These are phyloP conservation scores for Magnolia kwangsiensis DNA, from an alignment of 164 flowering plant species.

Conservation along the genomic window DNA sequence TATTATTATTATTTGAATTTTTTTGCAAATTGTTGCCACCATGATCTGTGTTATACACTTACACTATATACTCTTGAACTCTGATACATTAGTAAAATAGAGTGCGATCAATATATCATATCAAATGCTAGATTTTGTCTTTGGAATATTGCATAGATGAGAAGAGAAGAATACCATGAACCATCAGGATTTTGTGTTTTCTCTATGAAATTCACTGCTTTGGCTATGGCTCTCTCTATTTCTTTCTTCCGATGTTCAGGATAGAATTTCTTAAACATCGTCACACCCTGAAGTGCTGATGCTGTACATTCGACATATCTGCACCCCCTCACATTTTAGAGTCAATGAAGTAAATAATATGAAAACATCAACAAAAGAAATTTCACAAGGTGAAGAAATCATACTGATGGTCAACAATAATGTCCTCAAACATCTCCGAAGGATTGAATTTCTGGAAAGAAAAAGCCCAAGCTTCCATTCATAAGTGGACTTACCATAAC, in stretches of 20 bases:
- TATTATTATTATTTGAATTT: too few species aligned
- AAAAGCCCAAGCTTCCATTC: background rate
- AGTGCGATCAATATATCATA: too few species aligned
- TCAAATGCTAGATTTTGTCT: too few species aligned
- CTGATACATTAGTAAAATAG: too few species aligned
- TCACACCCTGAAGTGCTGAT: constrained; percentile 80
- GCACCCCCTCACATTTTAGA: constrained; percentile 1
- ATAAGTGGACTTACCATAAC: too few species aligned
- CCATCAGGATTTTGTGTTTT: constrained; percentile 78
- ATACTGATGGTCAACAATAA: constrained; percentile 96
- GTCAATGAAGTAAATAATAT: too few species aligned
- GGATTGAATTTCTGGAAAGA: constrained; percentile 77
- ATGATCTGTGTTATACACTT: too few species aligned
- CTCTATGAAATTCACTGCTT: constrained; percentile 67
- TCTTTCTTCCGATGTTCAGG: constrained; percentile 76
- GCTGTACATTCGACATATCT: constrained; percentile 98
- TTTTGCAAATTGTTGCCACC: too few species aligned
- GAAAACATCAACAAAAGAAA: background rate
- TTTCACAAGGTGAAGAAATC: constrained; percentile 21
- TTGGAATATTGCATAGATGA: background rate
- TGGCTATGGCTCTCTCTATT: constrained; percentile 51
- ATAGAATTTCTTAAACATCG: constrained; percentile 55
- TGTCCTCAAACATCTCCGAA: constrained; percentile 91
- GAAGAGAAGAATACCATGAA: constrained; percentile 66
- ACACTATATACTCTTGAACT: too few species aligned